A percentile compares a stretch with the other conserved stretches of the same genome.
phyloP scores from a whole-genome alignment of 176 grass and related monocot species.

The Carex littledalei region DNA sequence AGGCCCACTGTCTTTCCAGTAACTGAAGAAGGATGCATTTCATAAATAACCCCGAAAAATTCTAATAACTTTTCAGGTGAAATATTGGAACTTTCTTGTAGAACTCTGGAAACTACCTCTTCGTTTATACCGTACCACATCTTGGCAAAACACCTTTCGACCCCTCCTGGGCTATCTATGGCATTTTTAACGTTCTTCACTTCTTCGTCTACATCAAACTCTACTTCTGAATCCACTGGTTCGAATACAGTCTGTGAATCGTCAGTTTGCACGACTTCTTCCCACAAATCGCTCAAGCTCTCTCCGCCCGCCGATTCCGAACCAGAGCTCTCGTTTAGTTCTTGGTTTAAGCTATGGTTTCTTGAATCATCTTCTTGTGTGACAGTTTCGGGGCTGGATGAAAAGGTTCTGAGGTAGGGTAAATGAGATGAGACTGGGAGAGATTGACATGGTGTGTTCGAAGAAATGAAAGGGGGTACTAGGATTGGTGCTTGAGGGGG shows the following conservation, averaged over 20 bases:
- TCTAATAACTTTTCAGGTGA: conserved; percentile 46
- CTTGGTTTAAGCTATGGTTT: neutral
- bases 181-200: conserved; percentile 36
- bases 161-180: conserved; percentile 26
- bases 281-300: conserved; percentile 54
- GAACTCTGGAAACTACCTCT: conserved; percentile 50
- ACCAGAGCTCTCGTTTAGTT: neutral
- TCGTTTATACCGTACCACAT: conserved; percentile 62
- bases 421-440: conserved; percentile 15
- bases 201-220: conserved; percentile 43
- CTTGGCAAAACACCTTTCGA: conserved; percentile 44
- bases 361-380: conserved; percentile 18
- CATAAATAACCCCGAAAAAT: conserved; percentile 49
- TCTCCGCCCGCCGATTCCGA: conserved; percentile 12
- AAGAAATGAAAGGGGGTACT: conserved; percentile 7
- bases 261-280: conserved; percentile 34
- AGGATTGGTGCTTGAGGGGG: conserved; percentile 14
- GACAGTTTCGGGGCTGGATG: conserved; percentile 43
- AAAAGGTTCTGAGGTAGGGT: conserved; percentile 41
- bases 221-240: neutral
- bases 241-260: conserved; percentile 11
- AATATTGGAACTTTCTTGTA: conserved; percentile 33
- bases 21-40: conserved; percentile 37
- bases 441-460: neutral
- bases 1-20: conserved; percentile 47